Evolutionary conservation across 78 protist genomes (phyloP).

Genomic region (Dictyostelium intermedium): DNA sequence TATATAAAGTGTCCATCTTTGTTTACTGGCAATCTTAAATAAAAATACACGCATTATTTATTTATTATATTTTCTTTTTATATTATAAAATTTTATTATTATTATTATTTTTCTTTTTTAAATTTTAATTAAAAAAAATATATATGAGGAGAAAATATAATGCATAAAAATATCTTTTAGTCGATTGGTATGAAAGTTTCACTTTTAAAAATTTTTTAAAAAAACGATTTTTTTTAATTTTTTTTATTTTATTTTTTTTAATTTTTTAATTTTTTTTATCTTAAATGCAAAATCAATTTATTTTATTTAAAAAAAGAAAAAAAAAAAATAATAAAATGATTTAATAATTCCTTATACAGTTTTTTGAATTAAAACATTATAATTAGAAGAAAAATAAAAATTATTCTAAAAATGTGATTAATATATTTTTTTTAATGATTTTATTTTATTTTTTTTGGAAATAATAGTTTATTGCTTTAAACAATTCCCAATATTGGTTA

Average conservation of each 20-base stretch:
- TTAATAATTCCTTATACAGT: too few relatives aligned
- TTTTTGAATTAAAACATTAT: not conserved
- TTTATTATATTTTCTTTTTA: not conserved
- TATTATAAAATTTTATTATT: not conserved
- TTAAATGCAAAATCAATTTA: too few relatives aligned
- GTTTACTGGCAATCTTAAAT: constrained; percentile 4
- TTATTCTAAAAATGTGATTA: not conserved
- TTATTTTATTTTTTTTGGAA: not conserved
- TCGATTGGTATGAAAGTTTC: constrained; percentile 2
- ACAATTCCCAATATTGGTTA: not conserved
- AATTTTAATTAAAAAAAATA: too few relatives aligned
- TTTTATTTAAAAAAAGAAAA: not conserved
- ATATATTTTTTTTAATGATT: too few relatives aligned
- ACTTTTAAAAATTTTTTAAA: not conserved
- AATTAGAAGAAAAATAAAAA: not conserved
- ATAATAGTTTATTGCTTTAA: too few relatives aligned
- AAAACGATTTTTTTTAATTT: not conserved
- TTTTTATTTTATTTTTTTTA: not conserved
- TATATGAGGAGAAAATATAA: not conserved
- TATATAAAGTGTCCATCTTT: constrained; percentile 59
- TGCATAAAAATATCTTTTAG: not conserved
- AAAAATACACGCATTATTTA: constrained; percentile 62
- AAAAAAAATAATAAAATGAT: not conserved
- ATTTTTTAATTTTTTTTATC: not conserved
- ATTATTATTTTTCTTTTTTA: too few relatives aligned